phyloP scores from a whole-genome alignment of 225 moss, liverwort and hornwort species.

The Thuidium tamariscinum region DNA sequence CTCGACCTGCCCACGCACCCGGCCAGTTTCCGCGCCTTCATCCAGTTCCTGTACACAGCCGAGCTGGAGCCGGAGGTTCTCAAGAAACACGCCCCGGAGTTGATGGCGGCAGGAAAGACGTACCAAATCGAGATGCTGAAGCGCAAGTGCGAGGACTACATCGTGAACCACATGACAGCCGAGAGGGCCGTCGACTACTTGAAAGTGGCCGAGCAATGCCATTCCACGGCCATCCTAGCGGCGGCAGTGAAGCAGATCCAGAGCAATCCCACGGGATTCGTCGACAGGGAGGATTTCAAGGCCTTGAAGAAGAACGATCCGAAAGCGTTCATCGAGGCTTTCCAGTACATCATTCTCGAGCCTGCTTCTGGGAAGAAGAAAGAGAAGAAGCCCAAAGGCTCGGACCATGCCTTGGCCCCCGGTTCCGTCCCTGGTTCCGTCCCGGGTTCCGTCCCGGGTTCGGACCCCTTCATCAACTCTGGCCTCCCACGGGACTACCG shows the following conservation, averaged over 20 bases:
- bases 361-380: not conserved
- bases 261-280: not conserved
- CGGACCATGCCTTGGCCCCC: not conserved
- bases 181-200: not conserved
- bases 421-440: not conserved
- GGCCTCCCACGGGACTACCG: not conserved
- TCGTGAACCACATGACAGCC: not conserved
- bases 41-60: not conserved
- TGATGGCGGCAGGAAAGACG: not conserved
- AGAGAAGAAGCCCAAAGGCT: not conserved
- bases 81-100: not conserved
- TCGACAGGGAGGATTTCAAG: not conserved
- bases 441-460: not conserved
- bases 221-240: not conserved
- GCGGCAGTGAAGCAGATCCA: not conserved
- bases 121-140: not conserved
- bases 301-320: not conserved
- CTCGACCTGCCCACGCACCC: not conserved
- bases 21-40: not conserved
- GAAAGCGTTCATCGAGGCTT: not conserved
- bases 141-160: not conserved
- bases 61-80: not conserved
- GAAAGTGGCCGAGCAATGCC: not conserved
- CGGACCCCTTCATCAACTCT: not conserved
- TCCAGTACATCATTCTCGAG: not conserved